Conservation (phyloP, 139 green algal species). For the Yamagishiella unicocca region DNA sequence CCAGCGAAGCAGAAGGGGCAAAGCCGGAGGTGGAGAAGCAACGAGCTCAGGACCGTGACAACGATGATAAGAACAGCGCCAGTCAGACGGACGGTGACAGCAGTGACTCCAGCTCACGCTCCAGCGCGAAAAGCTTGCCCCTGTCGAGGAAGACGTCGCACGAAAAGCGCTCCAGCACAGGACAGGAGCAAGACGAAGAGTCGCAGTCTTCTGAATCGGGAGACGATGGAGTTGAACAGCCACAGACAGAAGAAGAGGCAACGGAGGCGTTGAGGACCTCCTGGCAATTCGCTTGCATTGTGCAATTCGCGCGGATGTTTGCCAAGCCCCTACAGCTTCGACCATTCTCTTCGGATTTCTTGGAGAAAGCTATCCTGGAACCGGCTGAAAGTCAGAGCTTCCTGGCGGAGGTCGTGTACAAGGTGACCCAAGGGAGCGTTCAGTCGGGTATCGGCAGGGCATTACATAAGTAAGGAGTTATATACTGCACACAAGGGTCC, state of each 20-base stretch:
- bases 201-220: background rate
- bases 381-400: slow-evolving; percentile 59
- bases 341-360: slow-evolving; percentile 54
- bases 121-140: background rate
- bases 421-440: background rate
- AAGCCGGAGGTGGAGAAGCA: background rate
- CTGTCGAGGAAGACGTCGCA: background rate
- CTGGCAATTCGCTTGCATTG: slow-evolving; percentile 6
- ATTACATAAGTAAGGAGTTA: too few relatives aligned
- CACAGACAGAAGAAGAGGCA: slow-evolving; percentile 18
- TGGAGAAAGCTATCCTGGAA: slow-evolving; percentile 57
- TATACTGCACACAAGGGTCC: too few relatives aligned
- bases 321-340: slow-evolving; percentile 41
- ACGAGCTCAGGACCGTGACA: background rate
- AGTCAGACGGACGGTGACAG: background rate
- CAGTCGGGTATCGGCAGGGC: too few relatives aligned
- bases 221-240: background rate
- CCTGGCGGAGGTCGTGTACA: slow-evolving; percentile 61
- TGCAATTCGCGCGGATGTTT: slow-evolving; percentile 54
- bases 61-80: background rate
- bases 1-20: too few relatives aligned
- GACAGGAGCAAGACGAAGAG: background rate
- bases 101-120: background rate
- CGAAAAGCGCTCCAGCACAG: background rate
- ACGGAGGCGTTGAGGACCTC: background rate